Percentiles rank a stretch among this genome's conserved stretches.
phyloP scores from a whole-genome alignment of 371 early-diverging fungal genomes.

The Mucor circinelloides region DNA sequence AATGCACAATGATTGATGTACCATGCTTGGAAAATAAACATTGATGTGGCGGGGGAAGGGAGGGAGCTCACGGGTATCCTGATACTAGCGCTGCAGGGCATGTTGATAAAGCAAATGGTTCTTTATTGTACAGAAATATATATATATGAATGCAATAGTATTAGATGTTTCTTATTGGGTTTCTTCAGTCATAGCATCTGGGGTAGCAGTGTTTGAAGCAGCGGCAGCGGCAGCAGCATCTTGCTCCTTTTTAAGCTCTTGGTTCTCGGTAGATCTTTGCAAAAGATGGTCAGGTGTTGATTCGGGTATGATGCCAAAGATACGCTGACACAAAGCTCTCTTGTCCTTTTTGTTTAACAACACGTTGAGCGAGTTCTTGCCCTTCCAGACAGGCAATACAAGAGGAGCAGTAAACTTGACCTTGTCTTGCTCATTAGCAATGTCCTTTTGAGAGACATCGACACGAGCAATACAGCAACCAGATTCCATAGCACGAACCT shows the following conservation, averaged over 20 bases:
- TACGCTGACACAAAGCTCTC: slow-evolving; percentile 43
- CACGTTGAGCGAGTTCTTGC: slow-evolving; percentile 69
- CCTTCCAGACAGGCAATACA: slow-evolving; percentile 78
- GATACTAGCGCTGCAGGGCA: too few species aligned
- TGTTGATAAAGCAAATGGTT: too few species aligned
- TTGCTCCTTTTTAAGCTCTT: slow-evolving; percentile 1
- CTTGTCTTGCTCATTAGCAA: not conserved
- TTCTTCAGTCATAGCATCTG: not conserved
- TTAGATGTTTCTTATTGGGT: not conserved
- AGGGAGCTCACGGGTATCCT: too few species aligned
- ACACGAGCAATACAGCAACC: slow-evolving; percentile 70
- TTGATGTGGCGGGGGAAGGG: too few species aligned
- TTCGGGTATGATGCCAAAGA: slow-evolving; percentile 47
- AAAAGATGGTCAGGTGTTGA: slow-evolving; percentile 46
- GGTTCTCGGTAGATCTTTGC: slow-evolving; percentile 28
- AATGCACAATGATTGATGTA: too few species aligned
- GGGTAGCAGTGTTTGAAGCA: not conserved
- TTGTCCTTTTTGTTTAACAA: slow-evolving; percentile 77
- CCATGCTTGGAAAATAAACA: too few species aligned
- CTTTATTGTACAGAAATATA: not conserved
- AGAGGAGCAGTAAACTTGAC: slow-evolving; percentile 42
- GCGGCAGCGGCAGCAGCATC: slow-evolving; percentile 14
- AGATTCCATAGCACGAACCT: slow-evolving; percentile 14
- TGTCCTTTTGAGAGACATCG: slow-evolving; percentile 26
- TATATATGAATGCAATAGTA: not conserved